Evolutionary conservation across 306 rosid species (phyloP).

Genomic region (Purshia tridentata): DNA sequence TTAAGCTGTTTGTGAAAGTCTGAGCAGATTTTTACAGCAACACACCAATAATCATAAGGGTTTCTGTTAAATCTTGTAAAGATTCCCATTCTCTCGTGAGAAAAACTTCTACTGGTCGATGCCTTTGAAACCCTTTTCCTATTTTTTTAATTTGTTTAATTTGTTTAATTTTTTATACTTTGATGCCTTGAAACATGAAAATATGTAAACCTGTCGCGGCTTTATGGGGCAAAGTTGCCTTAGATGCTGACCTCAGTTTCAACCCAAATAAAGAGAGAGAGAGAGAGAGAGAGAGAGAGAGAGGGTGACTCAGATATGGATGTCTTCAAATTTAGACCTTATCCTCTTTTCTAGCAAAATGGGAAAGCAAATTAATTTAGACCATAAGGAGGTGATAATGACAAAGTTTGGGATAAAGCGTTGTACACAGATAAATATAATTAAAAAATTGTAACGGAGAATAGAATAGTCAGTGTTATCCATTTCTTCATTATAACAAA

Average conservation of each 20-base stretch:
- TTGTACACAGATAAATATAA: neutral
- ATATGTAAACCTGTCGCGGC: conserved; percentile 53
- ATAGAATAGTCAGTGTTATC: conserved; percentile 39
- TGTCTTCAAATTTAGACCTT: conserved; percentile 64
- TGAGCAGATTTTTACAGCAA: too few relatives aligned
- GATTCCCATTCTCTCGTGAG: neutral
- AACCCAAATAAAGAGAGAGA: conserved; percentile 13
- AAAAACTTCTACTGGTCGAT: neutral
- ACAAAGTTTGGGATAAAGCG: conserved; percentile 33
- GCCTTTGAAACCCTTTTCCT: neutral
- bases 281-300: neutral
- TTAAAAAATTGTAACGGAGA: neutral
- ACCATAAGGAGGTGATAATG: conserved; percentile 50
- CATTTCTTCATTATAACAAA: conserved; percentile 25
- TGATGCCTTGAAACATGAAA: conserved; percentile 34
- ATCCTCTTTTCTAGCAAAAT: conserved; percentile 54
- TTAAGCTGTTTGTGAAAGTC: too few relatives aligned
- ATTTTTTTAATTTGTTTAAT: neutral
- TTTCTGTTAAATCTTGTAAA: neutral
- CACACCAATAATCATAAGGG: neutral
- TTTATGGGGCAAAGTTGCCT: conserved; percentile 62
- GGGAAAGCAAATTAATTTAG: conserved; percentile 41
- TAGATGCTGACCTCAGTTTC: conserved; percentile 52
- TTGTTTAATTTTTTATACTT: neutral
- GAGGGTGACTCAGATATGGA: conserved; percentile 59